Conservation (phyloP, 2,329 filamentous ascomycete genomes). For the Curvularia eragrostidis region DNA sequence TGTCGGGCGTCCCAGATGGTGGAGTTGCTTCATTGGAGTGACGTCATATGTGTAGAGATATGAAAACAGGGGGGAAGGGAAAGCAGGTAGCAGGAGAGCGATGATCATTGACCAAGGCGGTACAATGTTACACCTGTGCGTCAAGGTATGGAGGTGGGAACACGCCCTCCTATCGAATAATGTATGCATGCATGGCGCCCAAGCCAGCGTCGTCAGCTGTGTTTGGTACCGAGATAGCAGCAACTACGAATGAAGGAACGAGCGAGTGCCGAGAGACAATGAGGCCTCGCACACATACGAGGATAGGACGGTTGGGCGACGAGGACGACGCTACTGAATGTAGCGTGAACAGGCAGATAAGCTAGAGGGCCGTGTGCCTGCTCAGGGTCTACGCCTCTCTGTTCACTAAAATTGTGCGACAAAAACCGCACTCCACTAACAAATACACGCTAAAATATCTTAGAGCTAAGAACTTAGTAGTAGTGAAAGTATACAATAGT, state of each 20-base stretch:
- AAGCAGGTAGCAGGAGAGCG: not conserved
- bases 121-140: not conserved
- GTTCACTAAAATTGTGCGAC: too few species aligned
- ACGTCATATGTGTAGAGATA: not conserved
- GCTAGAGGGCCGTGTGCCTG: slow-evolving; percentile 4
- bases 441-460: too few species aligned
- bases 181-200: not conserved
- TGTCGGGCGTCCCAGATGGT: not conserved
- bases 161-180: not conserved
- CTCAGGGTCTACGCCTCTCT: slow-evolving; percentile 16
- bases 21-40: not conserved
- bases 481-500: too few species aligned
- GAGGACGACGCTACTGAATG: slow-evolving; percentile 1
- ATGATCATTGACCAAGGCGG: not conserved
- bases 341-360: slow-evolving; percentile 11
- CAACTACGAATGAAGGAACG: not conserved
- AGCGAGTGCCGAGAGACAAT: not conserved
- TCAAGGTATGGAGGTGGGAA: not conserved
- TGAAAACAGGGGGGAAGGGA: not conserved
- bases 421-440: too few species aligned
- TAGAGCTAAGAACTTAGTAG: too few species aligned
- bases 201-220: slow-evolving; percentile 1
- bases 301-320: slow-evolving; percentile 7
- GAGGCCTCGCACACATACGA: slow-evolving; percentile 1
- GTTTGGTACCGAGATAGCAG: not conserved